Percentiles rank a stretch among this genome's conserved stretches.
Conservation (phyloP, 495 filamentous ascomycete genomes). For the Aspergillus sclerotiicarbonarius region DNA sequence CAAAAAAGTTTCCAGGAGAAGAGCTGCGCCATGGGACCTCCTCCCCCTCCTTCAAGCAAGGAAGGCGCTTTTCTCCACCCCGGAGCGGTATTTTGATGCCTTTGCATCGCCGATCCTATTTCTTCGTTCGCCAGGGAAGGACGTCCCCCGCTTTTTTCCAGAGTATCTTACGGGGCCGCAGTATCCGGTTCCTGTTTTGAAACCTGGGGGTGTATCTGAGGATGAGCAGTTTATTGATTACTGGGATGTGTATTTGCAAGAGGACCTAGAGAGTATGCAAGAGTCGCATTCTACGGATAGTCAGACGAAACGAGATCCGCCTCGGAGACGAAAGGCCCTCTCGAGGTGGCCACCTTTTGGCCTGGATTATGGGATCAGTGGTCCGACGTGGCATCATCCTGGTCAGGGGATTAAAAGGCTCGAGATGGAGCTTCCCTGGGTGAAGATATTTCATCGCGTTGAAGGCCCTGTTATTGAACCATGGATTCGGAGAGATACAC, state of each 20-base stretch:
- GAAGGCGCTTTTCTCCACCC: constrained; percentile 41
- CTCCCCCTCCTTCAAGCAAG: constrained; percentile 39
- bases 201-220: neutral
- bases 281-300: neutral
- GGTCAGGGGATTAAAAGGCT: constrained; percentile 21
- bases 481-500: neutral
- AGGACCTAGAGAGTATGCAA: neutral
- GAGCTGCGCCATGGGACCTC: constrained; percentile 30
- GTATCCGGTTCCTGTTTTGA: constrained; percentile 35
- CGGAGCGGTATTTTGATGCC: constrained; percentile 53
- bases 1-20: neutral
- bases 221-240: neutral
- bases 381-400: constrained; percentile 17
- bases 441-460: constrained; percentile 24
- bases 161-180: constrained; percentile 34
- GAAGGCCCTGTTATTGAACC: neutral
- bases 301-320: neutral
- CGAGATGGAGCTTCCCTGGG: constrained; percentile 34
- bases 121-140: constrained; percentile 49
- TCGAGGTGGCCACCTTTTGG: constrained; percentile 45
- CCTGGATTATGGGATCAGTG: constrained; percentile 32
- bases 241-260: neutral
- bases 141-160: constrained; percentile 35
- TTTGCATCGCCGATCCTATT: constrained; percentile 61
- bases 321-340: constrained; percentile 35